Evolutionary conservation across 2,329 filamentous ascomycete species (phyloP).

Genomic region (Phaeophleospora eucalypticola): DNA sequence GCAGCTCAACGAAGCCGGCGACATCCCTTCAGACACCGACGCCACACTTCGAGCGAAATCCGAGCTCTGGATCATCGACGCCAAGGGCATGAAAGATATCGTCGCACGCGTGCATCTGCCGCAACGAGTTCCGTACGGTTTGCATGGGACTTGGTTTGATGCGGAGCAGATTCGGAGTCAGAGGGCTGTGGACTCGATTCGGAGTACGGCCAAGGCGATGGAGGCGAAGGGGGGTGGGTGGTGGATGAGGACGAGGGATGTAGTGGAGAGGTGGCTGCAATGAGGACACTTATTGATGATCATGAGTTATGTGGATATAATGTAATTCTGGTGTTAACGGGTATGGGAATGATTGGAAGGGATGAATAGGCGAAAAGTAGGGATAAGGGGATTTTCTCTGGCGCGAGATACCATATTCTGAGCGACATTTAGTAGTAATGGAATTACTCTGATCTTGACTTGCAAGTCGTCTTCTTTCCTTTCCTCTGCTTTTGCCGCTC

Average conservation of each 20-base stretch:
- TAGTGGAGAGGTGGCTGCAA: too few relatives aligned
- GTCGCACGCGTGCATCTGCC: slow-evolving; percentile 58
- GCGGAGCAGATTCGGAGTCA: slow-evolving; percentile 52
- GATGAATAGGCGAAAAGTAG: too few relatives aligned
- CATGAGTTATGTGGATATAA: too few relatives aligned
- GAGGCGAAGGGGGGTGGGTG: slow-evolving; percentile 19
- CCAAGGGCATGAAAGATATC: slow-evolving; percentile 57
- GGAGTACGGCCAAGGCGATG: slow-evolving; percentile 26
- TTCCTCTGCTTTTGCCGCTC: too few relatives aligned
- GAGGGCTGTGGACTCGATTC: slow-evolving; percentile 35
- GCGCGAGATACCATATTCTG: too few relatives aligned
- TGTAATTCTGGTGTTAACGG: too few relatives aligned
- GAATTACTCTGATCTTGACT: too few relatives aligned
- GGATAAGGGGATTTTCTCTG: too few relatives aligned
- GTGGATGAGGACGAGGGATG: slow-evolving; percentile 32
- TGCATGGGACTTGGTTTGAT: slow-evolving; percentile 62
- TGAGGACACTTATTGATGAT: too few relatives aligned
- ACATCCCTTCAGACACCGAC: slow-evolving; percentile 33
- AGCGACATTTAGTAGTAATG: too few relatives aligned
- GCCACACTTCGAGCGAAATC: slow-evolving; percentile 42
- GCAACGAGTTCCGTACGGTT: slow-evolving; percentile 65
- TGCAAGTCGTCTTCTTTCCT: too few relatives aligned
- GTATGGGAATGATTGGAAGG: too few relatives aligned
- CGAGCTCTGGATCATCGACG: slow-evolving; percentile 67
- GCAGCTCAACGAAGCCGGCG: slow-evolving; percentile 45